These are phyloP conservation scores for Calvatia gigantea DNA, from an alignment of 768 basidiomycete species.

Conservation along the genomic window DNA sequence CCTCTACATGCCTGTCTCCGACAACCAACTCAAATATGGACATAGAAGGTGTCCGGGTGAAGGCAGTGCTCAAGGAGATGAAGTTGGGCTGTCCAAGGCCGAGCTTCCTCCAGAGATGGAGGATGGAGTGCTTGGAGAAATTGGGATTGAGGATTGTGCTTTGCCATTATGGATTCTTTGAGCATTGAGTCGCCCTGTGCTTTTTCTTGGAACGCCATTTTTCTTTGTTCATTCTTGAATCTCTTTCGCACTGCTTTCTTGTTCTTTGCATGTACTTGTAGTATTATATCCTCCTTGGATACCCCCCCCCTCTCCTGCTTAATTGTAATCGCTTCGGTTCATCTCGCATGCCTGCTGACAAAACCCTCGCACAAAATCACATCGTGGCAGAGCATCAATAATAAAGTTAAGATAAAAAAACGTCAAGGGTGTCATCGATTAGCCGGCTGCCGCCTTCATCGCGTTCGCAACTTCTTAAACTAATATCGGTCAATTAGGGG, in stretches of 20 bases:
- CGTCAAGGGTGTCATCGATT: no score
- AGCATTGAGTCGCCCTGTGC: not conserved
- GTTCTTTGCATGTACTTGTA: no score
- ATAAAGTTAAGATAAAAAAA: no score
- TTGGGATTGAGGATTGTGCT: conserved; percentile 4
- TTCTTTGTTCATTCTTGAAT: not conserved
- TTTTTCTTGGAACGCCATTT: not conserved
- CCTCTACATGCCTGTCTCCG: not conserved
- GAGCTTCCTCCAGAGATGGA: conserved; percentile 11
- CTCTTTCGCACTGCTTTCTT: not conserved
- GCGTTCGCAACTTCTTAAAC: not conserved
- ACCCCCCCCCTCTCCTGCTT: no score
- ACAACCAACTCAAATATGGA: not conserved
- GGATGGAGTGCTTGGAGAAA: conserved; percentile 11
- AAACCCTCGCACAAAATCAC: no score
- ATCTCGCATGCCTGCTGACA: no score
- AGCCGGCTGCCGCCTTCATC: not conserved
- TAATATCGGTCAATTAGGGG: not conserved
- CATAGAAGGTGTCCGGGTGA: not conserved
- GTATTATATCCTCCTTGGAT: no score
- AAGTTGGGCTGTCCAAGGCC: conserved; percentile 9
- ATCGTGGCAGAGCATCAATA: no score
- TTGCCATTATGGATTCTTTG: conserved; percentile 10
- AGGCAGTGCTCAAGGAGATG: conserved; percentile 1
- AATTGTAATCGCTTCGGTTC: not conserved